Conservation (phyloP, 352 stramenopile genomes). For the Saprolegnia parasitica region DNA sequence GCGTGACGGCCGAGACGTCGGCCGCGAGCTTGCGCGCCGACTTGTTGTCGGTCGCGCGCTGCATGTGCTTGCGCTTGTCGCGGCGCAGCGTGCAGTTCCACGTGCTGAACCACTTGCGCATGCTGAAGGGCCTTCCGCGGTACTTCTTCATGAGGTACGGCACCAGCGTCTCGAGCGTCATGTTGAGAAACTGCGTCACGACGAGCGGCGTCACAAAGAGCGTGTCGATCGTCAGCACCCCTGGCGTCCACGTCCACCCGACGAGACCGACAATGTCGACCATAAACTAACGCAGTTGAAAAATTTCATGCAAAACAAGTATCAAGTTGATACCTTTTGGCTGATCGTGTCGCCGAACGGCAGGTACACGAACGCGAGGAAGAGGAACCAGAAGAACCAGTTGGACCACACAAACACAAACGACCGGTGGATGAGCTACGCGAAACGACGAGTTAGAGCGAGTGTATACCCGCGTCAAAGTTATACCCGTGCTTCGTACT, state of each 20-base stretch:
- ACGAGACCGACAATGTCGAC: slow-evolving; percentile 7
- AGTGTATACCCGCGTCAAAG: neutral
- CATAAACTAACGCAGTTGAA: slow-evolving; percentile 15
- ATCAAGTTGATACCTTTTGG: slow-evolving; percentile 6
- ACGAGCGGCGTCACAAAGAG: slow-evolving; percentile 36
- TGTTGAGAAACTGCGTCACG: slow-evolving; percentile 35
- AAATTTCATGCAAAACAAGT: neutral
- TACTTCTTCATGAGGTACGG: slow-evolving; percentile 31
- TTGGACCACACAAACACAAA: slow-evolving; percentile 40
- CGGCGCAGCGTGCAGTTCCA: slow-evolving; percentile 27
- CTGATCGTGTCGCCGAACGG: slow-evolving; percentile 32
- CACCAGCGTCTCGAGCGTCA: slow-evolving; percentile 33
- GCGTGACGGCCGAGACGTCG: slow-evolving; percentile 22
- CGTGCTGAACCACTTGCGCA: slow-evolving; percentile 24
- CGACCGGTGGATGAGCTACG: slow-evolving; percentile 32
- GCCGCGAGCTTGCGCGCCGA: slow-evolving; percentile 26
- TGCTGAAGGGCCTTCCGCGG: slow-evolving; percentile 22
- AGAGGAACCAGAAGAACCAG: slow-evolving; percentile 38
- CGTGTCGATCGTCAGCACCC: slow-evolving; percentile 32
- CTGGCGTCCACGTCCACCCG: slow-evolving; percentile 27
- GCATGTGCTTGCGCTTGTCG: slow-evolving; percentile 10
- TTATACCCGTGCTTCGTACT: slow-evolving; percentile 28
- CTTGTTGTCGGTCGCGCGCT: slow-evolving; percentile 18
- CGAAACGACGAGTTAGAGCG: slow-evolving; percentile 13
- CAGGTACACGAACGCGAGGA: slow-evolving; percentile 34